phyloP scores from a whole-genome alignment of 495 filamentous ascomycete genomes.

The Lepidopterella palustris region DNA sequence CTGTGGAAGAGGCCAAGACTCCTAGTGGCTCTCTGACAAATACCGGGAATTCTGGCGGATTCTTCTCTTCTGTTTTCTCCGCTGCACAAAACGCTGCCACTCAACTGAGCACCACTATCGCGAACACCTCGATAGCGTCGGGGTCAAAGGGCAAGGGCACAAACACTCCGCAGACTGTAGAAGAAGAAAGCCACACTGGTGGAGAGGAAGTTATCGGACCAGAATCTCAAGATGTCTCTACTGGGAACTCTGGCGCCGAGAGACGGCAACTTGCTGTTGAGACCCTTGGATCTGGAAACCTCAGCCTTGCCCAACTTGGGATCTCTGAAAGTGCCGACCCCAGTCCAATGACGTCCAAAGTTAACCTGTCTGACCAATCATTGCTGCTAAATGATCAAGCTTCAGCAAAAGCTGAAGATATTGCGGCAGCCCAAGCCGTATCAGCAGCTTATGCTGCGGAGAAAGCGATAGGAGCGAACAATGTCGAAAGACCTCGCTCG shows the following conservation, averaged over 20 bases:
- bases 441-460: slow-evolving; percentile 50
- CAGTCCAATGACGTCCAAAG: slow-evolving; percentile 43
- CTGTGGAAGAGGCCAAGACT: slow-evolving; percentile 54
- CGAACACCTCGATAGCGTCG: slow-evolving; percentile 49
- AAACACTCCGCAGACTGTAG: slow-evolving; percentile 27
- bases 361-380: slow-evolving; percentile 38
- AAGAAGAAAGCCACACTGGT: slow-evolving; percentile 30
- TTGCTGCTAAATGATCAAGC: slow-evolving; percentile 46
- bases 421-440: slow-evolving; percentile 52
- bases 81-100: slow-evolving; percentile 93
- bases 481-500: slow-evolving; percentile 28
- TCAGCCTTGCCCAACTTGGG: slow-evolving; percentile 78
- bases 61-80: slow-evolving; percentile 90
- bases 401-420: slow-evolving; percentile 51
- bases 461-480: slow-evolving; percentile 10
- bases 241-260: slow-evolving; percentile 30
- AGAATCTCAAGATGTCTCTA: slow-evolving; percentile 19
- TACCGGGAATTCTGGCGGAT: slow-evolving; percentile 55
- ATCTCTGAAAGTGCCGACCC: slow-evolving; percentile 50
- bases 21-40: slow-evolving; percentile 38
- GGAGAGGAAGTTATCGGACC: slow-evolving; percentile 34
- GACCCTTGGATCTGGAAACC: slow-evolving; percentile 81
- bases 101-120: slow-evolving; percentile 70
- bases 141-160: slow-evolving; percentile 21
- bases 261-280: slow-evolving; percentile 61